Evolutionary conservation across 805 yeast species (phyloP), one percentile per base, ranked within the genome.

Genomic region (Candida chauliodis): DNA sequence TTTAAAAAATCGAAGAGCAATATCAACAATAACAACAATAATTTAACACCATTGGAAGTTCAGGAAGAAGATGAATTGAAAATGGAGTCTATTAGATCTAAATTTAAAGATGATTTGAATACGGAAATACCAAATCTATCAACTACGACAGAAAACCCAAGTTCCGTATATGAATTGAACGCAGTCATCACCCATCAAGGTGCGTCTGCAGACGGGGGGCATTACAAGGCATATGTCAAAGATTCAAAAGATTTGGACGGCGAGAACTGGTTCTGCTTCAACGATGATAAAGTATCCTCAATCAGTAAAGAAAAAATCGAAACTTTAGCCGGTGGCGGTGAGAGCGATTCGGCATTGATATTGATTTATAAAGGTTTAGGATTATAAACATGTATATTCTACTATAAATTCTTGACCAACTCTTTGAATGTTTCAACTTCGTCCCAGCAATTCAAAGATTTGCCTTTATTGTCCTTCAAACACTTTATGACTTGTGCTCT

Each of bases 151-250:
- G 88, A 84, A 52, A 89, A 91, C 55, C 91, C 95, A 5, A 81
- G 95, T 0, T 87, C 93, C 1, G 76, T 93, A 26, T 93, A 93
- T 56, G 89, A 88, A 47, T 75, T 93, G 47, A 67, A 71, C 26
- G 88, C 95, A 2, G 77, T 93, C 17, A 78, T 93, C 43, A 88
- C 98, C 1, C 99, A 93, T 64, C 84, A 83, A 55, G 99, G 99
- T 35, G 81, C 96, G 6, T 80, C 90, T 30, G 96, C 98, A 0
- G 98, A 93, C 59, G 84, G 96, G 20, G 99, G 99, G 13, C 99
- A 93, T 63, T 93, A 93, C 62, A 97, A 90, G 64, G 81, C 91
- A 20, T 93, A 86, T 64, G 81, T 84, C 11, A 81, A 76, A 51
- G 93, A 90, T 59, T 77, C 71, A 23, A 63, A 61, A 14, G 88